Base-by-base conservation (phyloP, 2,329 filamentous ascomycete species). In the Arthrobotrys megalospora region DNA sequence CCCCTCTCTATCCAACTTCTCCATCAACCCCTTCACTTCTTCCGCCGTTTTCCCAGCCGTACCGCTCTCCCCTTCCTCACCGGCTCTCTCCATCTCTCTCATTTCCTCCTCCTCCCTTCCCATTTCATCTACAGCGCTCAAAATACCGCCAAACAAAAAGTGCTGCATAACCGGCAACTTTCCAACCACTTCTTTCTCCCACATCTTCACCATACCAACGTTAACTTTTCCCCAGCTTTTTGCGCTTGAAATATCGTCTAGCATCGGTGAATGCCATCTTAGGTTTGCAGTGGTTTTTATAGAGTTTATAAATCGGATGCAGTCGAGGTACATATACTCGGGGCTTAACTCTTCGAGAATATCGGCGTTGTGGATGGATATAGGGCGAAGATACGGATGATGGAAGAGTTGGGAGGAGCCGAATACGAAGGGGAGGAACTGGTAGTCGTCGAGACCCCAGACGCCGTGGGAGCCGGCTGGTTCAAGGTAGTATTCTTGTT, bases 121-220 rank as follows among this genome's bases (percentile, higher is more conserved):
- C 96, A 99, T 98, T 0, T 90, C 93, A 21, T 93, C 89, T 0
- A 88, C 89, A 0, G 95, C 93, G 0, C 93, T 91, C 1, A 99
- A 88, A 63, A 99, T 85, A 7, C 90, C 91, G 0, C 96, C 96
- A 83, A 99, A 99, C 68, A 99, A 83, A 82, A 99, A 99, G 84
- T 99, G 96, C 85, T 99, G 96, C 94, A 98, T 98, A 50, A 99
- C 95, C 0, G 96, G 96, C 69, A 99, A 84, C 85, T 99, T 99
- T 36, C 92, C 91, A 64, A 99, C 85, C 0, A 99, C 95, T 85
- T 99, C 96, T 47, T 91, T 92, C 64, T 95, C 88, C 83, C 98
- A 98, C 96, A 99, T 99, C 81, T 93, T 92, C 78, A 93, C 89
- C 96, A 99, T 98, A 6, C 96, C 96, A 28, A 88, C 91, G 84